Percentiles rank a stretch among this genome's conserved stretches.
These are phyloP conservation scores for Apium graveolens DNA, from an alignment of 129 eudicot species.

Conservation along the genomic window DNA sequence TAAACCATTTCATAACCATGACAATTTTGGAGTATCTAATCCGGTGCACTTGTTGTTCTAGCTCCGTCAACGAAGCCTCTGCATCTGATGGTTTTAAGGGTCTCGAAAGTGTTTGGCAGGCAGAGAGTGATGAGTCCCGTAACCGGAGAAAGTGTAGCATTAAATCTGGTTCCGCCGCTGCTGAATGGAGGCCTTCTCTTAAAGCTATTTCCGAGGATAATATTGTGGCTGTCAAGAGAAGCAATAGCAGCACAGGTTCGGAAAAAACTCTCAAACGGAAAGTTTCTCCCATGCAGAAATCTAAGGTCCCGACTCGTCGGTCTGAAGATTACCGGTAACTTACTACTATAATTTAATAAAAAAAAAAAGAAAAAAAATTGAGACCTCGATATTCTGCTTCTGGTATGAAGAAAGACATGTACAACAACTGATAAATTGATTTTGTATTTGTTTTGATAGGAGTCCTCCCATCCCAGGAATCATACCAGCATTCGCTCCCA, in stretches of 20 bases:
- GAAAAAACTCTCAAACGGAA: not conserved
- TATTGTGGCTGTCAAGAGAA: constrained; percentile 4
- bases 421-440: too few relatives aligned
- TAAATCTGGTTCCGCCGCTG: not conserved
- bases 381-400: too few relatives aligned
- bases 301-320: not conserved
- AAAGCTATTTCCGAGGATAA: constrained; percentile 15
- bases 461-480: not conserved
- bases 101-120: not conserved
- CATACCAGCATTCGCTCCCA: constrained; percentile 18
- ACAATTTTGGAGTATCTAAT: constrained; percentile 3
- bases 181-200: constrained; percentile 13
- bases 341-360: too few relatives aligned
- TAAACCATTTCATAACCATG: not conserved
- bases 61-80: not conserved
- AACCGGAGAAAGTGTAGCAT: not conserved
- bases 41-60: not conserved
- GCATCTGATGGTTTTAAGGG: not conserved
- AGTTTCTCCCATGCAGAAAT: not conserved
- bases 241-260: not conserved
- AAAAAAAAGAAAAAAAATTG: too few relatives aligned
- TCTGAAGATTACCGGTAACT: constrained; percentile 7
- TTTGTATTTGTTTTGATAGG: not conserved
- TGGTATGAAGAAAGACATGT: too few relatives aligned
- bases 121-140: not conserved